Conservation (phyloP, 257 asterid genomes). For the Solanum appendiculatum region DNA sequence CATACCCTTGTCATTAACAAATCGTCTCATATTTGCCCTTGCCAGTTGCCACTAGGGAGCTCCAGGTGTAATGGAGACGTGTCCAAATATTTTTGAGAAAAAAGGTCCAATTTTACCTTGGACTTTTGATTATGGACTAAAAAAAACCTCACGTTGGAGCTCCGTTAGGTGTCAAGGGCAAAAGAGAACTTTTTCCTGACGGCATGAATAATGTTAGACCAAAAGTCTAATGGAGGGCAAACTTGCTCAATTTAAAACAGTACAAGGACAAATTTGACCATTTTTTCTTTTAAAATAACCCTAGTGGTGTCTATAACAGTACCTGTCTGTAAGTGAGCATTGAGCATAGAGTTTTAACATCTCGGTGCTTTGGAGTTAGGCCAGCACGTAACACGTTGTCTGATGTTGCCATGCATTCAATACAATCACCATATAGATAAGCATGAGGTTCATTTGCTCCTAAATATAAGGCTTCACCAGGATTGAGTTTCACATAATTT, state of each 20-base stretch:
- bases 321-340: slow-evolving; percentile 99
- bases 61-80: not conserved
- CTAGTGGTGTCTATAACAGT: not conserved
- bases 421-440: slow-evolving; percentile 71
- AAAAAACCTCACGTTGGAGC: not conserved
- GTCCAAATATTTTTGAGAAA: not conserved
- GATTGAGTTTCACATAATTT: slow-evolving; percentile 65
- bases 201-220: not conserved
- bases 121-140: not conserved
- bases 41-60: not conserved
- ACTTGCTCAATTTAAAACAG: not conserved
- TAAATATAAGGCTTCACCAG: slow-evolving; percentile 80
- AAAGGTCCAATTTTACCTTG: not conserved
- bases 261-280: not conserved
- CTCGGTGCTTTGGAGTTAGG: slow-evolving; percentile 79
- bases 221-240: not conserved
- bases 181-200: not conserved
- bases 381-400: slow-evolving; percentile 98
- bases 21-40: not conserved
- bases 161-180: not conserved
- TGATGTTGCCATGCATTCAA: slow-evolving; percentile 98
- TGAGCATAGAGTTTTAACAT: slow-evolving; percentile 76
- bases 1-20: not conserved
- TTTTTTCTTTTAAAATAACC: not conserved
- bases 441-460: slow-evolving; percentile 97